Evolutionary conservation across 805 yeast genomes (phyloP).

Genomic region (Isabelozyma rhagii): DNA sequence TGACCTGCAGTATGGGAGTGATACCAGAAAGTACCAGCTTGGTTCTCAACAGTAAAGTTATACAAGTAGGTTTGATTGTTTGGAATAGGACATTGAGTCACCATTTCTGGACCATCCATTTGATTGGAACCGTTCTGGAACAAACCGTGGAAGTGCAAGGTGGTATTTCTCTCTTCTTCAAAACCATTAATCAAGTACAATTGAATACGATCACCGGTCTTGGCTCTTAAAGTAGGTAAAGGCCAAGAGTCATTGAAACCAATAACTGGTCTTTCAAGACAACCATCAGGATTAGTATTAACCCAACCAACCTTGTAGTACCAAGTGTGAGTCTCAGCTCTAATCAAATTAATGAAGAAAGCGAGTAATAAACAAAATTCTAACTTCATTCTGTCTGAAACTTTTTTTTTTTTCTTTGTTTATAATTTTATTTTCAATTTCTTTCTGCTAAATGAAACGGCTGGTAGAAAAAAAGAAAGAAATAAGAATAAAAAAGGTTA

Average conservation of each 20-base stretch:
- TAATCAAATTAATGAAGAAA: slow-evolving; percentile 8
- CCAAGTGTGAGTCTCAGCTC: slow-evolving; percentile 57
- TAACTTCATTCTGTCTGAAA: slow-evolving; percentile 8
- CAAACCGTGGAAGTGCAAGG: slow-evolving; percentile 92
- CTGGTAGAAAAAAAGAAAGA: neutral
- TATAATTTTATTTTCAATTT: neutral
- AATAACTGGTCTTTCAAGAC: slow-evolving; percentile 50
- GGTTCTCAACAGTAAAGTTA: slow-evolving; percentile 82
- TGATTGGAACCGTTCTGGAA: slow-evolving; percentile 71
- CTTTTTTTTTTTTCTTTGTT: slow-evolving; percentile 2
- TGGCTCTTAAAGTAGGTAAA: slow-evolving; percentile 77
- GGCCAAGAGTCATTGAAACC: slow-evolving; percentile 78
- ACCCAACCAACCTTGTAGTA: slow-evolving; percentile 68
- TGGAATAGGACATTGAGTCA: slow-evolving; percentile 90
- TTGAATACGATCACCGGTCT: slow-evolving; percentile 75
- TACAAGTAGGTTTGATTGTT: slow-evolving; percentile 72
- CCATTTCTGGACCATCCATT: slow-evolving; percentile 90
- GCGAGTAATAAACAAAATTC: slow-evolving; percentile 8
- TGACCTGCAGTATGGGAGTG: slow-evolving; percentile 91
- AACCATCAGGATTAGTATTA: slow-evolving; percentile 67
- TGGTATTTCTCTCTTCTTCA: slow-evolving; percentile 60
- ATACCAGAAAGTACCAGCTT: slow-evolving; percentile 94
- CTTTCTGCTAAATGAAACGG: neutral
- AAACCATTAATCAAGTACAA: slow-evolving; percentile 76
- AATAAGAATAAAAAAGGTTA: neutral